Conservation (phyloP, 345 rosid species). For the Citropsis articulata region DNA sequence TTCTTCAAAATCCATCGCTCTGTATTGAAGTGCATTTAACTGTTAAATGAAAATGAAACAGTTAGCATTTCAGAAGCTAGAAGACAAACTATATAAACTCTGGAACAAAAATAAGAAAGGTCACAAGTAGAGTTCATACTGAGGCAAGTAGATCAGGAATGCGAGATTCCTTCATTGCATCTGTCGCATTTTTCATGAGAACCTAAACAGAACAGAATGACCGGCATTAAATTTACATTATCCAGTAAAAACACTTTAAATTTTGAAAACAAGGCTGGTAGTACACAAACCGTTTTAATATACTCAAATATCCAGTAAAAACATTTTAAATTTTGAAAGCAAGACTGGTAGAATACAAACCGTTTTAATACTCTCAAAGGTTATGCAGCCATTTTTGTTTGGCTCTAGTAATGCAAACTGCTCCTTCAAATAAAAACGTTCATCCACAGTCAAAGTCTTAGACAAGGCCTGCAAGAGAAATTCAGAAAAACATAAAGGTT, state of each 20-base stretch:
- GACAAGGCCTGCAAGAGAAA: slow-evolving; percentile 66
- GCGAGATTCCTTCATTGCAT: slow-evolving; percentile 87
- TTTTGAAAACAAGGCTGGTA: not conserved
- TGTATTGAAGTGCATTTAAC: slow-evolving; percentile 82
- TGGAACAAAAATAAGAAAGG: slow-evolving; percentile 9
- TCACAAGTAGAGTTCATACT: slow-evolving; percentile 34
- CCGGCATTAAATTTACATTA: slow-evolving; percentile 6
- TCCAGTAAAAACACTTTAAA: not conserved
- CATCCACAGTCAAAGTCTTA: slow-evolving; percentile 68
- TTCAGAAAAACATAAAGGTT: slow-evolving; percentile 1
- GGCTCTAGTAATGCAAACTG: slow-evolving; percentile 82
- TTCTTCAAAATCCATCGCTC: slow-evolving; percentile 93
- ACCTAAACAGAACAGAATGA: slow-evolving; percentile 44
- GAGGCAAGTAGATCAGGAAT: slow-evolving; percentile 68
- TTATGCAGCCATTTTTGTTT: slow-evolving; percentile 57
- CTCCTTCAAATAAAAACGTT: slow-evolving; percentile 58
- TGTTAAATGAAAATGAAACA: slow-evolving; percentile 31
- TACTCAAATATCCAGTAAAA: slow-evolving; percentile 43
- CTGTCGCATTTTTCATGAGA: slow-evolving; percentile 74
- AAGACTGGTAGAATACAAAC: slow-evolving; percentile 33
- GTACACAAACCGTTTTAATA: slow-evolving; percentile 54
- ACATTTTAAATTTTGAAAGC: not conserved
- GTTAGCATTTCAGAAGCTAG: slow-evolving; percentile 11
- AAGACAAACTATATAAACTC: not conserved
- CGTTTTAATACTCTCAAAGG: slow-evolving; percentile 64